Conservation (phyloP, 2,329 filamentous ascomycete species). For the Aciculosporium take region DNA sequence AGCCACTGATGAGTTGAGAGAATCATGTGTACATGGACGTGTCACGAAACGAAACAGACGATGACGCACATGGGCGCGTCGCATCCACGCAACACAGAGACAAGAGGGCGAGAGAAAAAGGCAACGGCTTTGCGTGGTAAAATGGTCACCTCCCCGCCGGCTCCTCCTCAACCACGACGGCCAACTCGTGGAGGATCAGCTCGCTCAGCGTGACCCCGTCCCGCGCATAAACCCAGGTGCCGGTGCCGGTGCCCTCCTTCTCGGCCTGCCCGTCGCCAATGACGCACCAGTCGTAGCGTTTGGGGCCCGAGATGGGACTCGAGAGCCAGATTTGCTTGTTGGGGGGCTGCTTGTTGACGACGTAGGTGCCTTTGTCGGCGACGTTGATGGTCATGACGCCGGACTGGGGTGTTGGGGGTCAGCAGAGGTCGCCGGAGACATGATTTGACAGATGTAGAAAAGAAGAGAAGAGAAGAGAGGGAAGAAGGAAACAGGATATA, state of each 20-base stretch:
- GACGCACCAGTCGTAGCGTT: slow-evolving; percentile 84
- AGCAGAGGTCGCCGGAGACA: too few relatives aligned
- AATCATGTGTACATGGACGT: too few relatives aligned
- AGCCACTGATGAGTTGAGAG: too few relatives aligned
- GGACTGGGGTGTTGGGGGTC: slow-evolving; percentile 35
- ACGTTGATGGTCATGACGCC: slow-evolving; percentile 71
- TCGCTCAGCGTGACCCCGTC: slow-evolving; percentile 65
- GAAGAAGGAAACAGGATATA: background rate
- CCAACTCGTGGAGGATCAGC: slow-evolving; percentile 63
- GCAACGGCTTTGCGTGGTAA: background rate
- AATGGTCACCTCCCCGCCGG: slow-evolving; percentile 4
- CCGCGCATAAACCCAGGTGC: slow-evolving; percentile 77
- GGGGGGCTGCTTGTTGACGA: slow-evolving; percentile 96
- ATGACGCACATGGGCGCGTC: too few relatives aligned
- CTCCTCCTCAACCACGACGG: slow-evolving; percentile 39
- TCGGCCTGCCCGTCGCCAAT: slow-evolving; percentile 53
- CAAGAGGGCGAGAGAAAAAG: background rate
- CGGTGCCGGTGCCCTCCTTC: slow-evolving; percentile 61
- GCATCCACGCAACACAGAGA: too few relatives aligned
- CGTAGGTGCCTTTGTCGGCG: slow-evolving; percentile 61
- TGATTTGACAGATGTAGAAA: too few relatives aligned
- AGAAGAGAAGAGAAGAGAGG: too few relatives aligned
- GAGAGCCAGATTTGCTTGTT: slow-evolving; percentile 98
- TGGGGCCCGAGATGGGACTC: slow-evolving; percentile 79
- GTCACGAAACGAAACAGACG: too few relatives aligned